phyloP scores from a whole-genome alignment of 345 rosid genomes.

The Corymbia maculata region DNA sequence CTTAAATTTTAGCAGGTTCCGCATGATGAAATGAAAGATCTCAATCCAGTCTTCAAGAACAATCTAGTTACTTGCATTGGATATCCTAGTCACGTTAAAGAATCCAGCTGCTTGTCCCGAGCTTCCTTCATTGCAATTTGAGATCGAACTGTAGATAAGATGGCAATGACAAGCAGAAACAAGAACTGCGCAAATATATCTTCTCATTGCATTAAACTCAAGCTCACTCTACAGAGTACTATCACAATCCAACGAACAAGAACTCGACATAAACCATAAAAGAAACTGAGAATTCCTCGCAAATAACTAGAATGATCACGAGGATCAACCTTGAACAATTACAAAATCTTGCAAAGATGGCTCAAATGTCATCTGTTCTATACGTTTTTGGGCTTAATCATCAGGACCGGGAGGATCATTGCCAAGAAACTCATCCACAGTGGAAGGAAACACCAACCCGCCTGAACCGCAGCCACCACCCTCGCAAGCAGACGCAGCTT shows the following conservation, averaged over 20 bases:
- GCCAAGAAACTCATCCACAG: conserved; percentile 25
- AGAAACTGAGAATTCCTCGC: not conserved
- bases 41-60: not conserved
- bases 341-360: not conserved
- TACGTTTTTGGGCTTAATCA: not conserved
- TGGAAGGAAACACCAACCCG: conserved; percentile 35
- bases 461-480: conserved; percentile 6
- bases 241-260: not conserved
- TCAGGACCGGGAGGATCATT: conserved; percentile 21
- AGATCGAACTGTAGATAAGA: not conserved
- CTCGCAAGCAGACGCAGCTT: conserved; percentile 16
- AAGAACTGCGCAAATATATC: not conserved
- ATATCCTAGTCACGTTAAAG: not conserved
- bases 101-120: not conserved
- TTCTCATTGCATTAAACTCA: not conserved
- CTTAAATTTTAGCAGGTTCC: not conserved
- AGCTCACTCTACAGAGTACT: not conserved
- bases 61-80: not conserved
- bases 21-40: not conserved
- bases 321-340: not conserved
- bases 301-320: not conserved
- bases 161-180: not conserved
- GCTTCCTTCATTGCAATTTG: not conserved
- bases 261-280: not conserved
- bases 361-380: not conserved